phyloP scores from a whole-genome alignment of 2,329 filamentous ascomycete species.

The Colletotrichum ledebouriae region DNA sequence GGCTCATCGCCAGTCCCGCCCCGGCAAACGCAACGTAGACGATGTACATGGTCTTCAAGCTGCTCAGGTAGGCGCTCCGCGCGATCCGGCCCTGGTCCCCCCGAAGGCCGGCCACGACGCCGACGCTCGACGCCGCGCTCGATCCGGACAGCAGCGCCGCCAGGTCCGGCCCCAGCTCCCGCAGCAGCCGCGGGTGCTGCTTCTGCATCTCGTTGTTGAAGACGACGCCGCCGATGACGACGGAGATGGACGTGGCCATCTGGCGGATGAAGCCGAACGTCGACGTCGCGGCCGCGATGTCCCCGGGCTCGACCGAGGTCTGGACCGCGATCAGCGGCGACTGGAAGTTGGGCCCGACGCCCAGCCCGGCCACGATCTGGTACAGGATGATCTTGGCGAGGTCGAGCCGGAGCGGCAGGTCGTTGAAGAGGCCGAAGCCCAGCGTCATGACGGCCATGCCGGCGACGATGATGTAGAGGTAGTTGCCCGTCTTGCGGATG shows the following conservation, averaged over 20 bases:
- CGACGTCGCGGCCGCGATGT: slow-evolving; percentile 74
- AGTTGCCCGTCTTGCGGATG: slow-evolving; percentile 68
- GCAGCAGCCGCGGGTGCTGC: slow-evolving; percentile 57
- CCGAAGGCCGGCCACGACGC: slow-evolving; percentile 66
- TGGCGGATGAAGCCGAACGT: slow-evolving; percentile 73
- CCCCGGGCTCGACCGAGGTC: slow-evolving; percentile 68
- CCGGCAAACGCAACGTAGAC: slow-evolving; percentile 66
- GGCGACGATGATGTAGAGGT: slow-evolving; percentile 66
- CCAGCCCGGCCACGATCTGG: slow-evolving; percentile 71
- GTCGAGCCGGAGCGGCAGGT: slow-evolving; percentile 65
- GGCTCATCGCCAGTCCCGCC: slow-evolving; percentile 60
- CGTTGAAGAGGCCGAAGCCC: slow-evolving; percentile 69
- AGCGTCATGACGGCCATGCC: slow-evolving; percentile 69
- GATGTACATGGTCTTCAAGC: slow-evolving; percentile 69
- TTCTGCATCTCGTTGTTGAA: slow-evolving; percentile 56
- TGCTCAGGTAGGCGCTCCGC: slow-evolving; percentile 62
- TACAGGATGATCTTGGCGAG: slow-evolving; percentile 64
- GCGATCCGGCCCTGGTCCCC: slow-evolving; percentile 58
- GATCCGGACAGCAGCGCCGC: slow-evolving; percentile 69
- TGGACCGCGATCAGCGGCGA: slow-evolving; percentile 74
- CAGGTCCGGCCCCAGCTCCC: slow-evolving; percentile 63
- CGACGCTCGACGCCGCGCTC: slow-evolving; percentile 72
- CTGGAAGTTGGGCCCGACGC: slow-evolving; percentile 74
- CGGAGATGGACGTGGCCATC: slow-evolving; percentile 67
- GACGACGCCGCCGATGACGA: slow-evolving; percentile 65